Evolutionary conservation across 2,329 filamentous ascomycete genomes (phyloP).

Genomic region (Cladorrhinum sp.): DNA sequence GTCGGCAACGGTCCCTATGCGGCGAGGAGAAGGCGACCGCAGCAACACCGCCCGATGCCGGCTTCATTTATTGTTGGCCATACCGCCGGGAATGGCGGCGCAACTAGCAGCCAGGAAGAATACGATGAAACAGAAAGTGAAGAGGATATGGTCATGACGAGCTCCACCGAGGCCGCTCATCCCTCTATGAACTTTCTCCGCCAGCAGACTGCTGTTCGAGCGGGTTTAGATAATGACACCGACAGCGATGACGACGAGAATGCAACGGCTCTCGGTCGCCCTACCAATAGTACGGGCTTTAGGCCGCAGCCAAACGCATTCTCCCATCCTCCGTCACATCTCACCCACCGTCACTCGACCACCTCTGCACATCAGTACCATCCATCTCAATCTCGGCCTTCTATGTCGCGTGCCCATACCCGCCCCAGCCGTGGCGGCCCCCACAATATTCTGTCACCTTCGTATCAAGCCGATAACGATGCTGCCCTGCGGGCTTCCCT

Average conservation of each 20-base stretch:
- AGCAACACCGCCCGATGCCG: conserved; percentile 38
- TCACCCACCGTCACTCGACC: conserved; percentile 49
- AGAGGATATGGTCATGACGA: conserved; percentile 65
- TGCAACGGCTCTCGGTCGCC: conserved; percentile 71
- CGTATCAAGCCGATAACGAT: conserved; percentile 83
- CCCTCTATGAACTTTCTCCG: conserved; percentile 30
- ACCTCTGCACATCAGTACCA: conserved; percentile 49
- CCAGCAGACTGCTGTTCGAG: conserved; percentile 38
- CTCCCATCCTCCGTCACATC: conserved; percentile 68
- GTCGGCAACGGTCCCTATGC: conserved; percentile 65
- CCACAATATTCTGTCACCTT: conserved; percentile 65
- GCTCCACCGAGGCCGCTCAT: conserved; percentile 54
- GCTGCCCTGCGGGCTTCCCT: conserved; percentile 87
- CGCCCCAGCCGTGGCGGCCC: conserved; percentile 45
- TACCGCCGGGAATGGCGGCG: conserved; percentile 40
- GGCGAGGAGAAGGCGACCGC: conserved; percentile 55
- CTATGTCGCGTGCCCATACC: conserved; percentile 48
- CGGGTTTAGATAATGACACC: conserved; percentile 36
- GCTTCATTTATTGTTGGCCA: conserved; percentile 38
- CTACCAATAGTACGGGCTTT: conserved; percentile 58
- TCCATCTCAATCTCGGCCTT: conserved; percentile 48
- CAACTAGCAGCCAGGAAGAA: conserved; percentile 81
- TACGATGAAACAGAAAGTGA: conserved; percentile 93
- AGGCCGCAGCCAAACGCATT: conserved; percentile 91
- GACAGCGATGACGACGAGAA: conserved; percentile 66